Evolutionary conservation across 2,329 filamentous ascomycete species (phyloP), one percentile per base, ranked within the genome.

Genomic region (Aspergillus jensenii): DNA sequence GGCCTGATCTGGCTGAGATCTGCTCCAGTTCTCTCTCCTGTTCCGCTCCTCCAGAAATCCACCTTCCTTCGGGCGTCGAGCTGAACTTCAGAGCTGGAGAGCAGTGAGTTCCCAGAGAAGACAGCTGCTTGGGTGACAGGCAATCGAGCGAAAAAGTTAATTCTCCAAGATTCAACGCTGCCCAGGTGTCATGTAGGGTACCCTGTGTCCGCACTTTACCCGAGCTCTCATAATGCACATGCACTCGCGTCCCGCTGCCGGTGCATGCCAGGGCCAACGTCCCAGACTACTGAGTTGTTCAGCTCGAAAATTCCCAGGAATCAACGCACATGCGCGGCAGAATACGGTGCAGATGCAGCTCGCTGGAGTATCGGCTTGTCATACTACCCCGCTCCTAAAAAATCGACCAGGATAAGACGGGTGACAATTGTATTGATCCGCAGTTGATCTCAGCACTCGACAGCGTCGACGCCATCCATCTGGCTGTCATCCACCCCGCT

Each of bases 371-470:
- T 52, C 49, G 44, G 43, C 17, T 44, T 17, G 46, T 19, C n/a
- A 35, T 54, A 37, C 33, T 51, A 59, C 63, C 60, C 61, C 61
- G 58, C 59, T 54, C 60, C 31, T 27, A 8, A 60, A 56, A 60
- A 44, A 47, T 47, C 14, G 53, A 55, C 54, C 51, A 45, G 55
- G 60, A 41, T 48, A 21, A 48, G 33, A 49, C 51, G 53, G 45
- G 46, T 52, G 45, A 52, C 52, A 49, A 58, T 58, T 19, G 33
- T 50, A 35, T 58, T 56, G 54, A 56, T 56, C 54, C 19, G 40
- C 54, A 15, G 46, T 19, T 55, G 46, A 59, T 58, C 52, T 44
- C 53, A 59, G 35, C 52, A 46, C 41, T 31, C 25, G 7, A 27
- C 25, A 6, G 25, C 25, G 17, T 50, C 48, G 51, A 60, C 55